Percentiles rank a stretch among this genome's conserved stretches.
Conservation (phyloP, 2,329 filamentous ascomycete genomes). For the Pseudocercospora crystallina region DNA sequence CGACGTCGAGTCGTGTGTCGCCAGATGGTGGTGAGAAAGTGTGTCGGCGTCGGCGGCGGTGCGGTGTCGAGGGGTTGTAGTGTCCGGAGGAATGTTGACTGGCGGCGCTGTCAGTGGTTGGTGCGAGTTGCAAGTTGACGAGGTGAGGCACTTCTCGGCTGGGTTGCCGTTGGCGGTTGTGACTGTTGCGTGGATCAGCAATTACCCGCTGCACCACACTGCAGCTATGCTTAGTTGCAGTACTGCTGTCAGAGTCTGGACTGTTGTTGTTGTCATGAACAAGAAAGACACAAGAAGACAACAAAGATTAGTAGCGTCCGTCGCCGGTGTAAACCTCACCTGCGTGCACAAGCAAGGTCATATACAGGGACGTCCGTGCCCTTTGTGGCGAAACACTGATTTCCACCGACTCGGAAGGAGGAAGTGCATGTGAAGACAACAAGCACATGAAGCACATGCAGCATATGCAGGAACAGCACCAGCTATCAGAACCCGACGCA, state of each 20-base stretch:
- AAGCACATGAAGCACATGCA: background rate
- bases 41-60: constrained; percentile 1
- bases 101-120: background rate
- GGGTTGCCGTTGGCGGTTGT: background rate
- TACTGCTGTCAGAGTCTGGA: background rate
- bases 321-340: no score
- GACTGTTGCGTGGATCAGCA: background rate
- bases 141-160: no score
- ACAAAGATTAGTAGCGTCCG: no score
- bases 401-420: no score
- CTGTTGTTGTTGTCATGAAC: background rate
- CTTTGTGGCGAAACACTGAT: no score
- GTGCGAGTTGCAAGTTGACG: no score
- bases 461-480: constrained; percentile 3
- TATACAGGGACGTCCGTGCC: no score
- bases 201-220: background rate
- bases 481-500: background rate
- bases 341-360: no score
- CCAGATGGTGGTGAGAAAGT: background rate
- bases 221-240: no score
- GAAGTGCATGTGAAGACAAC: no score
- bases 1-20: background rate
- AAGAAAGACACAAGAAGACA: no score
- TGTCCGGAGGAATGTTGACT: background rate
- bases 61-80: background rate